Evolutionary conservation across 2,329 filamentous ascomycete species (phyloP).

Genomic region (Apiospora hydei): DNA sequence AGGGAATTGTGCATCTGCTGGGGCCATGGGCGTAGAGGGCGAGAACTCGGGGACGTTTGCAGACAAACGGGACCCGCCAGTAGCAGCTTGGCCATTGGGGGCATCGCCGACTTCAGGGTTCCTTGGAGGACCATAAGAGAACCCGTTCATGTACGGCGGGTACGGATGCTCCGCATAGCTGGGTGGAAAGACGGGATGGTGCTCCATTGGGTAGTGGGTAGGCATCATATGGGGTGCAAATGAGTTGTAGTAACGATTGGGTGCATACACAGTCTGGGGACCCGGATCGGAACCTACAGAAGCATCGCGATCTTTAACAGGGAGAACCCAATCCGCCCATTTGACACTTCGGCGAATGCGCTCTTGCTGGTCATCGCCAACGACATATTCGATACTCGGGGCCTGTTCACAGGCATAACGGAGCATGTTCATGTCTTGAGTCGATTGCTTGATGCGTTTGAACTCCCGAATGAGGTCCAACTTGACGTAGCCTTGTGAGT

Average conservation of each 20-base stretch:
- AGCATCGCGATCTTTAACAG: constrained; percentile 73
- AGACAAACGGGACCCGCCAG: constrained; percentile 60
- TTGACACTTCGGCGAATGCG: constrained; percentile 76
- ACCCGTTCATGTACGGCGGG: constrained; percentile 42
- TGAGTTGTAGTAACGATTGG: constrained; percentile 37
- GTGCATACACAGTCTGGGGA: constrained; percentile 49
- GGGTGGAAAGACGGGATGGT: constrained; percentile 40
- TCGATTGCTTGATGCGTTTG: constrained; percentile 79
- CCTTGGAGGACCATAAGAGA: constrained; percentile 35
- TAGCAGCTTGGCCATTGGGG: constrained; percentile 36
- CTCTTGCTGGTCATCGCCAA: constrained; percentile 79
- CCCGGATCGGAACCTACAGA: constrained; percentile 75
- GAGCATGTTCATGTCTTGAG: constrained; percentile 75
- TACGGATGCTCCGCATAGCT: constrained; percentile 40
- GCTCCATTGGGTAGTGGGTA: constrained; percentile 36
- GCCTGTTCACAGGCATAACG: constrained; percentile 79
- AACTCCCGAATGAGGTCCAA: constrained; percentile 84
- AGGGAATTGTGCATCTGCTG: constrained; percentile 5
- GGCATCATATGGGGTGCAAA: constrained; percentile 35
- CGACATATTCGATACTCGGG: constrained; percentile 74
- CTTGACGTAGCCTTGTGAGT: constrained; percentile 90
- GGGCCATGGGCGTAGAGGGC: constrained; percentile 41
- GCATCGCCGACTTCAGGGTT: constrained; percentile 41
- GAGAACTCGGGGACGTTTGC: constrained; percentile 70
- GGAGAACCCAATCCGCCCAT: constrained; percentile 83